phyloP scores from a whole-genome alignment of 2,329 filamentous ascomycete species.

The Sclerotiophoma versabilis region DNA sequence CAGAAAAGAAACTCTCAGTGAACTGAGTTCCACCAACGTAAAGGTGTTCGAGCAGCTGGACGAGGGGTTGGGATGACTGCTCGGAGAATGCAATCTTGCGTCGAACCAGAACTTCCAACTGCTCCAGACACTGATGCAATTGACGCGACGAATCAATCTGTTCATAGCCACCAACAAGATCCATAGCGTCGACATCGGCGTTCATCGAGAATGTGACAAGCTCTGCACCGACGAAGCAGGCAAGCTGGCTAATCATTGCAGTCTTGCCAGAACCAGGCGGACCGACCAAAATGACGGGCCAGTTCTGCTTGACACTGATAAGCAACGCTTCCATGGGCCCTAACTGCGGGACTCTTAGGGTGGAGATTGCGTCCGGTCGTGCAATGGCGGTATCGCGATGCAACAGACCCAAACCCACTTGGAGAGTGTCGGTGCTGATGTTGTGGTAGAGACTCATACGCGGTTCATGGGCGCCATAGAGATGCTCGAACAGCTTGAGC shows the following conservation, averaged over 20 bases:
- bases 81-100: conserved; percentile 25
- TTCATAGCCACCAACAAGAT: conserved; percentile 95
- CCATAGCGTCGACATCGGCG: conserved; percentile 94
- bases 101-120: conserved; percentile 63
- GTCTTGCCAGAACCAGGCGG: conserved; percentile 88
- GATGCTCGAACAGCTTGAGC: conserved; percentile 68
- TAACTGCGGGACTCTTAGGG: conserved; percentile 60
- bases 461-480: conserved; percentile 61
- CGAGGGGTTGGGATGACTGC: conserved; percentile 8
- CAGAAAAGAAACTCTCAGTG: conserved; percentile 8
- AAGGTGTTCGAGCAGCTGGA: conserved; percentile 35
- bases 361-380: conserved; percentile 32
- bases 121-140: conserved; percentile 66
- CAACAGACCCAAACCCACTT: conserved; percentile 80
- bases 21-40: conserved; percentile 3
- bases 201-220: conserved; percentile 89
- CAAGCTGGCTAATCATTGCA: conserved; percentile 77
- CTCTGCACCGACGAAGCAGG: conserved; percentile 76
- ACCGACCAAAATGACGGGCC: conserved; percentile 89
- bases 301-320: conserved; percentile 82
- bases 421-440: conserved; percentile 69
- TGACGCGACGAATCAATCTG: conserved; percentile 84
- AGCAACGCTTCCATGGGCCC: conserved; percentile 84
- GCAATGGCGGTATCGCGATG: conserved; percentile 60
- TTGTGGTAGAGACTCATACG: conserved; percentile 69